Conservation (phyloP, 2,329 filamentous ascomycete species). For the Ophiostoma sp. region DNA sequence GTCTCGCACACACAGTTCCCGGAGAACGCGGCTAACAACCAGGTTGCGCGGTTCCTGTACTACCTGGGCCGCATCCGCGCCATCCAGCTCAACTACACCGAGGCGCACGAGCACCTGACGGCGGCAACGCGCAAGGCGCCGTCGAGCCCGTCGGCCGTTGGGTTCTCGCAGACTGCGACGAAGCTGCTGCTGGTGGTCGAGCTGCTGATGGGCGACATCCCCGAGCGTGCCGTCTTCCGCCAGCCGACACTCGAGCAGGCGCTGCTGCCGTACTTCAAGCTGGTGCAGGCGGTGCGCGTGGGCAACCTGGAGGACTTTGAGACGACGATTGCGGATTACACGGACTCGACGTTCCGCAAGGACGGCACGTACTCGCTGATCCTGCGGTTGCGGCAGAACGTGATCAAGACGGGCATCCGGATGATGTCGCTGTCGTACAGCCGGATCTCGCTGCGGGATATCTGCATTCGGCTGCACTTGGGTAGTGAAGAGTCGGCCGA, state of each 20-base stretch:
- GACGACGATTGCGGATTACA: conserved; percentile 74
- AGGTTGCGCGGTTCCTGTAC: conserved; percentile 94
- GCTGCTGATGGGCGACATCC: conserved; percentile 96
- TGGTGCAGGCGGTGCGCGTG: conserved; percentile 93
- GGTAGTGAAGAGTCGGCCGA: conserved; percentile 96
- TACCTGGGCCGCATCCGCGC: conserved; percentile 95
- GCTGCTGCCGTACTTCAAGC: conserved; percentile 84
- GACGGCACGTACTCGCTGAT: conserved; percentile 96
- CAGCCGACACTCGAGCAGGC: conserved; percentile 80
- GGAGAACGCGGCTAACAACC: conserved; percentile 90
- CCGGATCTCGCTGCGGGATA: conserved; percentile 91
- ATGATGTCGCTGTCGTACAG: conserved; percentile 99
- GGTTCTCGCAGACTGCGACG: conserved; percentile 92
- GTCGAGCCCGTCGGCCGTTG: conserved; percentile 78
- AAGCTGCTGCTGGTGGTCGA: conserved; percentile 97
- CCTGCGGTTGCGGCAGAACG: conserved; percentile 90
- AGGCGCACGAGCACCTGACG: conserved; percentile 89
- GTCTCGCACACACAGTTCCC: conserved; percentile 96
- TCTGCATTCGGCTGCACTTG: conserved; percentile 88
- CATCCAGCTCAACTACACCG: conserved; percentile 93
- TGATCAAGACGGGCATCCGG: conserved; percentile 98
- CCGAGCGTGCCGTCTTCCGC: conserved; percentile 89
- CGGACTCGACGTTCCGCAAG: conserved; percentile 71
- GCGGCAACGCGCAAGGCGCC: conserved; percentile 94
- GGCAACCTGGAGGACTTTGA: conserved; percentile 93